A percentile compares a stretch with the other conserved stretches of the same genome.
Conservation (phyloP, 306 rosid genomes). For the Astragalus membranaceus region DNA sequence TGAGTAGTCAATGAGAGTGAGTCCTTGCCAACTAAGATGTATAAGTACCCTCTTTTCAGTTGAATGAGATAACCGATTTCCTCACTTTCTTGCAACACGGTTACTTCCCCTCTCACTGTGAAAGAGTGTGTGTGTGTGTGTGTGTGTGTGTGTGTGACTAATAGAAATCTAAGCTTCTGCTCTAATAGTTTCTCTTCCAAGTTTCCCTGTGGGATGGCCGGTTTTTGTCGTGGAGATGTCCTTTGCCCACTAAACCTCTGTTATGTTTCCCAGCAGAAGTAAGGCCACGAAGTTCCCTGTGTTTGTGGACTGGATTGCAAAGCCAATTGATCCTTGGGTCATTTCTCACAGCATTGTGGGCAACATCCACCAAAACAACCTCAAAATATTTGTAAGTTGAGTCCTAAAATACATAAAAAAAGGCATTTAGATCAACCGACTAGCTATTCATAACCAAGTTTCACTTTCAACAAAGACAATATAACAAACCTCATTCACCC, state of each 20-base stretch:
- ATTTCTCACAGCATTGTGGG: conserved; percentile 64
- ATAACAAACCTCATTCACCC: conserved; percentile 77
- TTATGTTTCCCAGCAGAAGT: conserved; percentile 82
- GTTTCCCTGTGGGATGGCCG: conserved; percentile 86
- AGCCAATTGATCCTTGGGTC: conserved; percentile 93
- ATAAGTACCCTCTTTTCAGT: no score
- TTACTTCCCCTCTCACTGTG: no score
- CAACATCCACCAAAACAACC: conserved; percentile 67
- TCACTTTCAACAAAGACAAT: neutral
- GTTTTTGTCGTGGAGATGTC: conserved; percentile 60
- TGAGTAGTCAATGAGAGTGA: no score
- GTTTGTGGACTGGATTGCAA: conserved; percentile 75
- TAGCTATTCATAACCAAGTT: neutral
- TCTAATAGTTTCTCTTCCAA: conserved; percentile 93
- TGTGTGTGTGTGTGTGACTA: no score
- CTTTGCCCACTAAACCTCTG: conserved; percentile 80
- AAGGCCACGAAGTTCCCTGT: conserved; percentile 81
- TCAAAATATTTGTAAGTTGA: conserved; percentile 80
- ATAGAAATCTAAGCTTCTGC: no score
- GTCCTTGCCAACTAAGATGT: no score
- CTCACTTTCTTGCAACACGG: no score
- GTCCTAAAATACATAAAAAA: conserved; percentile 35
- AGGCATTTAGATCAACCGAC: neutral
- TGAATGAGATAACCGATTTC: no score
- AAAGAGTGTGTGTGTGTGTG: no score